Base-by-base conservation (phyloP, 805 yeast species). In the Saturnispora halmiae region DNA sequence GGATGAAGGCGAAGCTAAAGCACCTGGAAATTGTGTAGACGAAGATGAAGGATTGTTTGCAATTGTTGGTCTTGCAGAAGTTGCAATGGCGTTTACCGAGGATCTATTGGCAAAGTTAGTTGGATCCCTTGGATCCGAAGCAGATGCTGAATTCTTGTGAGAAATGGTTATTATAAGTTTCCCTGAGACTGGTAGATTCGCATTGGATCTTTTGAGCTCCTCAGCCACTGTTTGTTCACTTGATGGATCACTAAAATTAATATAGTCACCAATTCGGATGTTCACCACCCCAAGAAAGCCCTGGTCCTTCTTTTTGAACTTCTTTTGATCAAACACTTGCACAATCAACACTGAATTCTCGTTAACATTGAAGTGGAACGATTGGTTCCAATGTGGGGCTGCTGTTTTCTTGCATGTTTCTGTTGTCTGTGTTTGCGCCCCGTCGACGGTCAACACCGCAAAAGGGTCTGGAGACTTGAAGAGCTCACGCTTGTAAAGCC, bases 321-420 rank as follows among this genome's bases (percentile, higher is more conserved):
- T 92, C 60, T 87, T 88, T 60, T 90, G 97, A 61, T 92, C 97
- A 63, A 92, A 92, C 6, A 92, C 92, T 61, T 92, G 97, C 46
- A 92, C 77, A 11, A 90, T 94, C 38, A 92, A 67, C 33, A 88
- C 83, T 7, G 94, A 82, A 55, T 82, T 82, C 54, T 83, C 94
- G 38, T 69, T 73, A 31, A 79, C 82, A 40, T 72, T 73, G 62
- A 92, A 87, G 42, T 75, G 74, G 56, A 90, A 92, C 2, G 82
- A 67, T 63, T 92, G 96, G 63, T 92, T 88, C 99, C 99, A 92
- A 64, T 88, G 92, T 9, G 99, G 99, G 55, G 92, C 86, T 51
- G 90, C 67, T 2, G 97, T 92, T 63, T 85, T 87, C 56, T 86
- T 85, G 24, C 94, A 92, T 27, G 95, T 92, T 38, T 86, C 77